A percentile compares a stretch with the other conserved stretches of the same genome.
These are phyloP conservation scores for Saitoella complicata DNA, from an alignment of 805 yeast genomes.

Conservation along the genomic window DNA sequence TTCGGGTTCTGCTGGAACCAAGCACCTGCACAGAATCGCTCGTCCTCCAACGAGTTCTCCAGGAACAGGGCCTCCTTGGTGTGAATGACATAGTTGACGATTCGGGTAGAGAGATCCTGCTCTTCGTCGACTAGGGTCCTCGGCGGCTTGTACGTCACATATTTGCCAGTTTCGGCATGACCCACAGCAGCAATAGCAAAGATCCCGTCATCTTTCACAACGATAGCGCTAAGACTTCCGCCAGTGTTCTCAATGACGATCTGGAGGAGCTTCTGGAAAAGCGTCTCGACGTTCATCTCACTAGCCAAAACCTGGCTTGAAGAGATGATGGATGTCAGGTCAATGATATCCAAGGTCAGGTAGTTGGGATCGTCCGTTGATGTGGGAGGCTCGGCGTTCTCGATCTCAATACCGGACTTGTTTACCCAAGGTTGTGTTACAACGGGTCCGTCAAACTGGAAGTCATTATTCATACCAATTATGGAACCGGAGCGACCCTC, in stretches of 20 bases:
- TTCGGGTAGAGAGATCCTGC: not conserved
- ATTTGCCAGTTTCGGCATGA: constrained; percentile 8
- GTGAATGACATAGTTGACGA: constrained; percentile 1
- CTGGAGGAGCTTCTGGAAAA: constrained; percentile 12
- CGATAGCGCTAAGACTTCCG: constrained; percentile 11
- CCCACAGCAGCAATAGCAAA: constrained; percentile 12
- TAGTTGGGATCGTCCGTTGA: not conserved
- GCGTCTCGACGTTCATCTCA: constrained; percentile 12
- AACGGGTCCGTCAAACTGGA: too few relatives aligned
- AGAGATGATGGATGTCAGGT: constrained; percentile 13
- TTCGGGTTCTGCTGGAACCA: constrained; percentile 9
- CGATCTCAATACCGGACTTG: too few relatives aligned
- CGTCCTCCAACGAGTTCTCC: not conserved
- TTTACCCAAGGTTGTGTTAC: too few relatives aligned
- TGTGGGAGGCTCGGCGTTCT: too few relatives aligned
- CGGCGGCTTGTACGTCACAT: constrained; percentile 3
- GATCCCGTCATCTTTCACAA: constrained; percentile 8
- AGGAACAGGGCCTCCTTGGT: not conserved
- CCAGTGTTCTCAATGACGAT: constrained; percentile 12
- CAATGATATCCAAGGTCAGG: constrained; percentile 12
- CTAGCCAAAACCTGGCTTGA: constrained; percentile 13
- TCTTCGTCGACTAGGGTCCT: not conserved
- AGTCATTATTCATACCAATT: too few relatives aligned
- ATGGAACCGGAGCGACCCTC: too few relatives aligned
- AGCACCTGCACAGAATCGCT: constrained; percentile 5